Evolutionary conservation across 306 rosid genomes (phyloP).

Genomic region (Lablab purpureus): DNA sequence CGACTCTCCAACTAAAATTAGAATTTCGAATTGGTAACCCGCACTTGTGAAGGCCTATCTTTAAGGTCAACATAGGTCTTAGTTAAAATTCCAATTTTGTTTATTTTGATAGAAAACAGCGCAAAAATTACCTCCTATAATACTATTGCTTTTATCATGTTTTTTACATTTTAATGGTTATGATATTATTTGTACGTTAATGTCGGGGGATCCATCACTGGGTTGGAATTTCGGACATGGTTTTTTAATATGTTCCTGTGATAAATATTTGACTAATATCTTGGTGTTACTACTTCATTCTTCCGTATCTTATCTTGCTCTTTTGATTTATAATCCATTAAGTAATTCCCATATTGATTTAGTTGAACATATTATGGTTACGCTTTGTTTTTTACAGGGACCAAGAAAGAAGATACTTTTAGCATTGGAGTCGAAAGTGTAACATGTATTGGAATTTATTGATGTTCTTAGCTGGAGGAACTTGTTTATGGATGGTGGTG

Average conservation of each 20-base stretch:
- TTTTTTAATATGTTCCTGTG: neutral
- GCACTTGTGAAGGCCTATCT: neutral
- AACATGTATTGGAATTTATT: conserved; percentile 42
- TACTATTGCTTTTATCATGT: neutral
- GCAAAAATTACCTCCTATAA: neutral
- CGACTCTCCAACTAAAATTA: neutral
- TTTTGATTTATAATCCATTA: conserved; percentile 9
- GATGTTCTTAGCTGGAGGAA: conserved; percentile 37
- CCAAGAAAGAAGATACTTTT: conserved; percentile 98
- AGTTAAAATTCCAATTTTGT: neutral
- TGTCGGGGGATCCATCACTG: conserved; percentile 20
- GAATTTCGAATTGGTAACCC: neutral
- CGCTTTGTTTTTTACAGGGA: conserved; percentile 69
- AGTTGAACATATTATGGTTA: conserved; percentile 39
- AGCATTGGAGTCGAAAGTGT: conserved; percentile 85
- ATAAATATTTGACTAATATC: neutral
- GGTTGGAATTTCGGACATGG: conserved; percentile 3
- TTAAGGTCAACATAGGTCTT: neutral
- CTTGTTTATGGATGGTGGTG: conserved; percentile 30
- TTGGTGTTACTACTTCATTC: neutral
- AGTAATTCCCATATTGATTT: neutral
- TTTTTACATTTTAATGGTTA: neutral
- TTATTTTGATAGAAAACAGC: neutral
- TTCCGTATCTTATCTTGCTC: neutral
- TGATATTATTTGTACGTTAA: neutral